Base-by-base conservation (phyloP, 2,329 filamentous ascomycete species). In the Neopestalotiopsis sp. region DNA sequence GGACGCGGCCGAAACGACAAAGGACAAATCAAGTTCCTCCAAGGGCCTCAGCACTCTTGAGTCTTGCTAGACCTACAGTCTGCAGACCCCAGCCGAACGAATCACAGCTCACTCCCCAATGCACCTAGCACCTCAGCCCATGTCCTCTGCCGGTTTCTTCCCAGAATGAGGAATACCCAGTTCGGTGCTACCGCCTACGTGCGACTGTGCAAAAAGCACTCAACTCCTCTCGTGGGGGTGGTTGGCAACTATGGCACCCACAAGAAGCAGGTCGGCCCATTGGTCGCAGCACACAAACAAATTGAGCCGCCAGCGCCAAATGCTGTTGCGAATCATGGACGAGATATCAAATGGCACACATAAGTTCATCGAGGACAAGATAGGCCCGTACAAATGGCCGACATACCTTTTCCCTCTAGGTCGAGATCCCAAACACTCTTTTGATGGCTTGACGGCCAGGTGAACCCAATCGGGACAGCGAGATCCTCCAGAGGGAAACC, bases 21-120 rank as follows among this genome's bases (percentile, higher is more conserved):
- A 61, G 56, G 57, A 61, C 69, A 70, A 70, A 70, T 70, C 69
- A 70, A 66, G 61, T 66, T 70, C 45, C 69, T 70, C 30, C 61
- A 70, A 66, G 14, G 45, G 30, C 61, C 20, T 42, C 20, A 65
- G 61, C 62, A n/a, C 56, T 28, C 30, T 58, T 28, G 34, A 40
- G 56, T 62, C 42, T 67, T 58, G 42, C 42, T 61, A 57, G 59
- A 65, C 45, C 45, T 68, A 49, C 67, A 68, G 67, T 59, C 34
- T 67, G 65, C 59, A 68, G 42, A 17, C 34, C 24, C 32, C 13
- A 28, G 14, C 30, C 28, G 65, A 38, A 10, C 66, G 66, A 67
- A 67, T 67, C 66, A 63, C 57, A 61, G 20, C 30, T 28, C 65
- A 20, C 34, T 20, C 40, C 56, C 28, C n/a, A 61, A 49, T 17